A percentile compares a stretch with the other conserved stretches of the same genome.
Conservation (phyloP, 805 yeast species). For the Saccharomycopsis fibuligera region DNA sequence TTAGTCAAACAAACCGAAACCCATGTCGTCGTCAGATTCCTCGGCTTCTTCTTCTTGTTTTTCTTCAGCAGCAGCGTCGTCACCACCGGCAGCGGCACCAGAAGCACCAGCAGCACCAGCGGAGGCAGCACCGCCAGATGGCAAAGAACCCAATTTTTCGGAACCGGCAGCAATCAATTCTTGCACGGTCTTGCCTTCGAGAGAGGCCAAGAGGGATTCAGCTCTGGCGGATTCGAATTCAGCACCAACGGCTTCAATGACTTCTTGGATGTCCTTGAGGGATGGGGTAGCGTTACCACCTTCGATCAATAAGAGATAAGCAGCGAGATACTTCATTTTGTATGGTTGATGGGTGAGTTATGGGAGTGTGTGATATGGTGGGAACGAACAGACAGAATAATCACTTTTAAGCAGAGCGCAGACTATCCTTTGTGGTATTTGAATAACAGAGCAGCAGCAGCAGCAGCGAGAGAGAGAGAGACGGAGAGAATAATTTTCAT, state of each 20-base stretch:
- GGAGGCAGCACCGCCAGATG: constrained; percentile 96
- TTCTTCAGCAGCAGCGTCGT: constrained; percentile 61
- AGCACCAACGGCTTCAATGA: constrained; percentile 91
- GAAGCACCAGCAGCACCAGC: constrained; percentile 64
- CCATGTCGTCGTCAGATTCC: constrained; percentile 72
- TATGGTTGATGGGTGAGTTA: no score
- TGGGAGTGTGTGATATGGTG: background rate
- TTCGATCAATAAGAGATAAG: constrained; percentile 95
- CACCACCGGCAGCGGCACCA: constrained; percentile 67
- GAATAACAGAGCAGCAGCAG: background rate
- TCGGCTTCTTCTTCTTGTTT: constrained; percentile 55
- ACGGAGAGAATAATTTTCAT: background rate
- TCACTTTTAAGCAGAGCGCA: constrained; percentile 69
- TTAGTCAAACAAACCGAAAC: constrained; percentile 98
- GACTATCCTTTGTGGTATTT: constrained; percentile 64
- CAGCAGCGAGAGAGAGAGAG: background rate
- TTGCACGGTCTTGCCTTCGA: constrained; percentile 87
- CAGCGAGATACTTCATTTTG: constrained; percentile 94
- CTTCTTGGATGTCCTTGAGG: constrained; percentile 81
- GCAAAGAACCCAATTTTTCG: constrained; percentile 94
- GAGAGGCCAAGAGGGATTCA: constrained; percentile 69
- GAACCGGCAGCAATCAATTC: constrained; percentile 94
- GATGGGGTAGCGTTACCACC: constrained; percentile 95
- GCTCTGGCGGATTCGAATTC: constrained; percentile 90
- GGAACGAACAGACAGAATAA: constrained; percentile 59